Conservation (phyloP, 768 basidiomycete species). For the Rhizopogon roseolus region DNA sequence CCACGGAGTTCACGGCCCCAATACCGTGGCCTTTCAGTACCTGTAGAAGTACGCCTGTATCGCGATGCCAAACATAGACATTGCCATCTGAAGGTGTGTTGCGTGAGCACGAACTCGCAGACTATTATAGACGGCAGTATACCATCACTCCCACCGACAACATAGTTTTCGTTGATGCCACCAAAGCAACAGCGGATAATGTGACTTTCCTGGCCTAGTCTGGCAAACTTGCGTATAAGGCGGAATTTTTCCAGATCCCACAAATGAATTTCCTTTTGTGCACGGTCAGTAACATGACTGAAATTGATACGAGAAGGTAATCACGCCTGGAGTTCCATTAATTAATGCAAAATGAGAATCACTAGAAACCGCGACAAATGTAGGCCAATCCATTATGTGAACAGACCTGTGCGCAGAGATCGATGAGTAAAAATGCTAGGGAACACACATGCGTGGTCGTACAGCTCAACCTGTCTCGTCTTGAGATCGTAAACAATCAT, state of each 20-base stretch:
- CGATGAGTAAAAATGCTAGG: constrained; percentile 7
- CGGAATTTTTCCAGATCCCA: constrained; percentile 74
- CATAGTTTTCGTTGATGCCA: constrained; percentile 80
- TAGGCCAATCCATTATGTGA: constrained; percentile 72
- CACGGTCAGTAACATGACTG: constrained; percentile 5
- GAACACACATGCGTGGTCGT: constrained; percentile 26
- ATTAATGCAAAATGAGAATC: constrained; percentile 87
- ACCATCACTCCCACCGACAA: constrained; percentile 97
- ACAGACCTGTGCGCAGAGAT: constrained; percentile 44
- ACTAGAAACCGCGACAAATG: constrained; percentile 80
- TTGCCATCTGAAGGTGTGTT: constrained; percentile 57
- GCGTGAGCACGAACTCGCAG: constrained; percentile 2
- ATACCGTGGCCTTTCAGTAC: constrained; percentile 79
- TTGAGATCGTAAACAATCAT: constrained; percentile 75
- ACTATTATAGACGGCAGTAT: constrained; percentile 11
- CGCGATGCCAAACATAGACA: constrained; percentile 95
- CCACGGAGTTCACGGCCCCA: constrained; percentile 91
- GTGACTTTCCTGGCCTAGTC: constrained; percentile 78
- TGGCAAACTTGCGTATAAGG: constrained; percentile 75
- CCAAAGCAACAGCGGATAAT: constrained; percentile 94
- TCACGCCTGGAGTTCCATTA: constrained; percentile 83
- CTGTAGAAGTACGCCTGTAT: constrained; percentile 77
- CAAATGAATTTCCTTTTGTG: constrained; percentile 75
- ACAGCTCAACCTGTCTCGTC: constrained; percentile 67
- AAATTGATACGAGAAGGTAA: constrained; percentile 18